A percentile compares a stretch with the other conserved stretches of the same genome.
These are phyloP conservation scores for Tylopilus microsporus DNA, from an alignment of 1,284 basidiomycete genomes.

Conservation along the genomic window DNA sequence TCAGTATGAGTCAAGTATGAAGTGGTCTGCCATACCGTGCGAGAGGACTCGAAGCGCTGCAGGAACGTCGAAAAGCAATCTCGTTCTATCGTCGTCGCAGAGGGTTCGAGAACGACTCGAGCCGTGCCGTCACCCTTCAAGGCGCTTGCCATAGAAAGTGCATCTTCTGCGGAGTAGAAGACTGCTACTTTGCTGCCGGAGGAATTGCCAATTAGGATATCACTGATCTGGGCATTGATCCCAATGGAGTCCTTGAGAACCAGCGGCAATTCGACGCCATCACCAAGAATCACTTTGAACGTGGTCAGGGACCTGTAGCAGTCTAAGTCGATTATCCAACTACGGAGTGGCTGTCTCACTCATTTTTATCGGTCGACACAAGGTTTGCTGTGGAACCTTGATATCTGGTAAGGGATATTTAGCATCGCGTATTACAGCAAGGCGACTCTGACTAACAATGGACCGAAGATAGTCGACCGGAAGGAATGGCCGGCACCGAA, in stretches of 20 bases:
- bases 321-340: conserved; percentile 5
- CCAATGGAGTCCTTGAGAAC: conserved; percentile 37
- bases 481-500: conserved; percentile 24
- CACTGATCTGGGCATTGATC: conserved; percentile 29
- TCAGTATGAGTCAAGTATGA: conserved; percentile 11
- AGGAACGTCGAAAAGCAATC: conserved; percentile 43
- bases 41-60: conserved; percentile 43
- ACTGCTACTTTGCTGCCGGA: conserved; percentile 46
- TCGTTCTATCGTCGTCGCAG: conserved; percentile 38
- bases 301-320: conserved; percentile 19
- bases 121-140: conserved; percentile 50
- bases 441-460: conserved; percentile 40
- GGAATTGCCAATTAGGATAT: conserved; percentile 34
- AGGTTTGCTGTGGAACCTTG: conserved; percentile 18
- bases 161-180: conserved; percentile 46
- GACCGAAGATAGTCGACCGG: conserved; percentile 51
- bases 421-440: conserved; percentile 3
- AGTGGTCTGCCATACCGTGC: conserved; percentile 41
- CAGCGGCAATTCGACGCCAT: conserved; percentile 32
- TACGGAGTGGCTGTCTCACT: conserved; percentile 14
- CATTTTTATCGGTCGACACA: conserved; percentile 9
- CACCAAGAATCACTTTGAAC: conserved; percentile 31
- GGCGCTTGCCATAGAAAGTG: conserved; percentile 44
- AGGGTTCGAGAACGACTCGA: conserved; percentile 36
- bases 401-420: conserved; percentile 22